Percentiles rank a stretch among this genome's conserved stretches.
Evolutionary conservation across 108 stramenopile species (phyloP).

Genomic region (Schizochytrium sp.): DNA sequence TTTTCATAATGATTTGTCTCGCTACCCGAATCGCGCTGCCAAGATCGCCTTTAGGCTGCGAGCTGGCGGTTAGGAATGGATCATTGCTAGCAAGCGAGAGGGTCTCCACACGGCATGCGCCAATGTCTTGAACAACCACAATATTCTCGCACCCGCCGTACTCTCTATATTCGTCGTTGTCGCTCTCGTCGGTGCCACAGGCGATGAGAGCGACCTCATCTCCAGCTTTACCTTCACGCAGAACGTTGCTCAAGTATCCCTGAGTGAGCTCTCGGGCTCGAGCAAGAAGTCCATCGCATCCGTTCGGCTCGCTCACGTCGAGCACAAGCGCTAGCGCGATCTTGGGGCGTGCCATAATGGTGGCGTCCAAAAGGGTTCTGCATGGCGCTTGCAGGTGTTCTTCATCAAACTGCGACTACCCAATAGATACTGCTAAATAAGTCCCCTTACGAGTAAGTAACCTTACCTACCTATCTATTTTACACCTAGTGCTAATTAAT

Average conservation of each 20-base stretch:
- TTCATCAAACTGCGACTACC: no score
- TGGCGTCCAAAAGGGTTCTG: neutral
- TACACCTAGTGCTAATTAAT: no score
- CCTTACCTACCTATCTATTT: no score
- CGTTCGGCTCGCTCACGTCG: slow-evolving; percentile 5
- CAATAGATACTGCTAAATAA: no score
- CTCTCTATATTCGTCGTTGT: neutral
- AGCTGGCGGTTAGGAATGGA: neutral
- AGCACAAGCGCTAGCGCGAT: neutral
- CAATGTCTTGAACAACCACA: neutral
- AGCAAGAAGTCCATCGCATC: neutral
- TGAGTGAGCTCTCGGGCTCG: neutral
- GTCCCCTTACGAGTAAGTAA: no score
- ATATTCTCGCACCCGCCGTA: slow-evolving; percentile 22
- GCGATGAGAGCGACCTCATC: slow-evolving; percentile 23
- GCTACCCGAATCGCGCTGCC: slow-evolving; percentile 10
- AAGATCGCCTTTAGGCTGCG: neutral
- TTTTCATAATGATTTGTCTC: slow-evolving; percentile 11
- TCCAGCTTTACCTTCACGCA: neutral
- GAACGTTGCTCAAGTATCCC: slow-evolving; percentile 16
- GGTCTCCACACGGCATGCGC: neutral
- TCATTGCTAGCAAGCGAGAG: neutral
- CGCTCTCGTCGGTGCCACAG: neutral
- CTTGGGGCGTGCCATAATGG: slow-evolving; percentile 5
- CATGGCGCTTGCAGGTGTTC: no score